phyloP scores from a whole-genome alignment of 2,329 filamentous ascomycete species.

The Helotiales sp. region DNA sequence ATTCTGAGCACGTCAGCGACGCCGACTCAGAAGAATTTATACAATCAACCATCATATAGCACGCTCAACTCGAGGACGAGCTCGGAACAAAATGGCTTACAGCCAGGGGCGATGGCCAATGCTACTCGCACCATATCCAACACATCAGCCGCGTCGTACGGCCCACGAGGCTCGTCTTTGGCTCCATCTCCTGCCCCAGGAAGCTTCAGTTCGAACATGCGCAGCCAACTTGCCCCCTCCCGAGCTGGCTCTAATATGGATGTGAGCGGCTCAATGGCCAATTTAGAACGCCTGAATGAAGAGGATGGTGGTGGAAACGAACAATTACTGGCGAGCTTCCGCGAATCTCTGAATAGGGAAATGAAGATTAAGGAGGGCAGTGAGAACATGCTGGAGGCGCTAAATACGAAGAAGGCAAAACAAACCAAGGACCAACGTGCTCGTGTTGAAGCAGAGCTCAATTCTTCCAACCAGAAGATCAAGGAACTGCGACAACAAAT shows the following conservation, averaged over 20 bases:
- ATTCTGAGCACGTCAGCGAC: conserved; percentile 56
- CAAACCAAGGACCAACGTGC: conserved; percentile 84
- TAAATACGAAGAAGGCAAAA: conserved; percentile 93
- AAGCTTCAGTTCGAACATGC: conserved; percentile 87
- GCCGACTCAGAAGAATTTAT: conserved; percentile 54
- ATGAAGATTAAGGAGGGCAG: conserved; percentile 97
- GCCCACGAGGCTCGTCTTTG: conserved; percentile 67
- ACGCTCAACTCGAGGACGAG: conserved; percentile 45
- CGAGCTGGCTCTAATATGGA: conserved; percentile 63
- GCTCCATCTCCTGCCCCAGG: conserved; percentile 72
- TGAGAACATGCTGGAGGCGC: conserved; percentile 93
- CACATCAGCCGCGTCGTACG: conserved; percentile 61
- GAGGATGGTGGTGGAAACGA: conserved; percentile 63
- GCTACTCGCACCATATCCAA: conserved; percentile 51
- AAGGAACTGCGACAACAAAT: conserved; percentile 61
- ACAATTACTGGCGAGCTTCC: conserved; percentile 71
- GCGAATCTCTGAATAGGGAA: conserved; percentile 88
- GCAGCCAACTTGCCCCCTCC: conserved; percentile 64
- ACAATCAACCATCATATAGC: conserved; percentile 43
- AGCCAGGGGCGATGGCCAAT: conserved; percentile 45
- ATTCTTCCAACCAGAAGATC: conserved; percentile 76
- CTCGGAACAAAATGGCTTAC: conserved; percentile 58
- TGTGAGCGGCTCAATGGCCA: conserved; percentile 47
- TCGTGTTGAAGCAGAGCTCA: conserved; percentile 84
- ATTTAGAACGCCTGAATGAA: conserved; percentile 62